Evolutionary conservation across 2,329 filamentous ascomycete genomes (phyloP).

Genomic region (Verticillium zaregamsianum): DNA sequence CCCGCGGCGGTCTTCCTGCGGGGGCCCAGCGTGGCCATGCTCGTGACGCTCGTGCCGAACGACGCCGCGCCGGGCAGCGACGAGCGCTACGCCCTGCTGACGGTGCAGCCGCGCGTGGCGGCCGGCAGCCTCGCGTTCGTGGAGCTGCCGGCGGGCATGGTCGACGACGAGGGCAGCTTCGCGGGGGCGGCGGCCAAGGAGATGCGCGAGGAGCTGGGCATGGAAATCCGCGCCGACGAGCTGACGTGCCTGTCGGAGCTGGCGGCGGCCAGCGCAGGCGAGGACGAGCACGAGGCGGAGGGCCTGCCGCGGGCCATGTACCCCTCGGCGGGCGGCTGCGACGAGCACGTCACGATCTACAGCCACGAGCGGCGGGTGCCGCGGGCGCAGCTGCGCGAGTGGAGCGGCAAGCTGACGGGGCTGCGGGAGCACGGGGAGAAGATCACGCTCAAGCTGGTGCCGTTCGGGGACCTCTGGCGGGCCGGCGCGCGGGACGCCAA

Average conservation of each 20-base stretch:
- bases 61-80: constrained; percentile 32
- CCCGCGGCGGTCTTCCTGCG: constrained; percentile 54
- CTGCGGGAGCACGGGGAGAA: constrained; percentile 55
- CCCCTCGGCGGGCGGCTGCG: constrained; percentile 55
- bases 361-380: constrained; percentile 50
- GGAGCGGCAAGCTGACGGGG: constrained; percentile 55
- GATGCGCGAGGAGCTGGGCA: constrained; percentile 56
- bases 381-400: constrained; percentile 44
- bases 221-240: constrained; percentile 43
- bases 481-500: constrained; percentile 56
- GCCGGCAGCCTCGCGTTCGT: constrained; percentile 50
- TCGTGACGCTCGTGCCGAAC: constrained; percentile 51
- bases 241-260: constrained; percentile 50
- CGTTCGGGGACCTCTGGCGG: constrained; percentile 52
- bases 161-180: constrained; percentile 50
- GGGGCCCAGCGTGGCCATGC: constrained; percentile 57
- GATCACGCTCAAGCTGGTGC: constrained; percentile 57
- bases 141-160: constrained; percentile 57
- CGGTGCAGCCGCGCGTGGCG: constrained; percentile 54
- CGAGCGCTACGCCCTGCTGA: constrained; percentile 54
- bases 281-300: constrained; percentile 19
- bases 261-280: constrained; percentile 22
- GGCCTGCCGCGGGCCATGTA: constrained; percentile 46
- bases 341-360: constrained; percentile 57
- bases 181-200: constrained; percentile 55